Evolutionary conservation across 2,329 filamentous ascomycete species (phyloP).

Genomic region (Cladosporium sphaerospermum): DNA sequence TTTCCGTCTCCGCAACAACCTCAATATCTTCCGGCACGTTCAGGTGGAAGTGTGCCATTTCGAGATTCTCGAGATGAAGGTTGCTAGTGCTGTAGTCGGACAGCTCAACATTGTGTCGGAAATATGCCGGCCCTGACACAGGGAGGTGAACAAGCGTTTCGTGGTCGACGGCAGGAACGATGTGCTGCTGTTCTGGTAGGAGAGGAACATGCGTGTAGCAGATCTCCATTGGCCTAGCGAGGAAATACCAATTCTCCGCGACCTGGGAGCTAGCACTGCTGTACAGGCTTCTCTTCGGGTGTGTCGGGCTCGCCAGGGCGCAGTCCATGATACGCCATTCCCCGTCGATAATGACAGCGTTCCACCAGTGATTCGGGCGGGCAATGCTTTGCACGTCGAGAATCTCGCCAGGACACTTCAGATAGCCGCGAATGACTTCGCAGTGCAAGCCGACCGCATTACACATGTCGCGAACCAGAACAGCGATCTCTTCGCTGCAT

Average conservation of each 20-base stretch:
- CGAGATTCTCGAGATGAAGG: constrained; percentile 79
- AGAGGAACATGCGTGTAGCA: constrained; percentile 96
- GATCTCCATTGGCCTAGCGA: constrained; percentile 78
- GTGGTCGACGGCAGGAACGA: constrained; percentile 79
- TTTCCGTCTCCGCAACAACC: constrained; percentile 85
- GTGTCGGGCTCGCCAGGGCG: constrained; percentile 83
- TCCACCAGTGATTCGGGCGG: constrained; percentile 97
- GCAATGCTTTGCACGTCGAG: constrained; percentile 75
- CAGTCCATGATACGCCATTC: constrained; percentile 98
- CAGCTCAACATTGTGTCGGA: constrained; percentile 73
- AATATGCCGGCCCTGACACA: constrained; percentile 78
- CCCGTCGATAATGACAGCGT: constrained; percentile 82
- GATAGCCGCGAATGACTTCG: constrained; percentile 80
- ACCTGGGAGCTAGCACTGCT: constrained; percentile 62
- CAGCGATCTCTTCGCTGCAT: constrained; percentile 82
- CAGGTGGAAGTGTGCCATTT: constrained; percentile 86
- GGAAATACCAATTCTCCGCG: constrained; percentile 89
- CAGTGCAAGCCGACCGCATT: constrained; percentile 78
- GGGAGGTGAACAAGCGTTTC: constrained; percentile 83
- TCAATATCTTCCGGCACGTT: constrained; percentile 86
- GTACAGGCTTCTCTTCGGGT: constrained; percentile 72
- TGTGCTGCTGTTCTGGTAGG: constrained; percentile 80
- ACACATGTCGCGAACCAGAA: constrained; percentile 90
- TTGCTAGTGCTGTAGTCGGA: constrained; percentile 86
- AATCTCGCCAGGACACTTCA: constrained; percentile 82